Evolutionary conservation across 192 early-diverging fungal genomes (phyloP), one percentile per base, ranked within the genome.

Genomic region (Haplosporangium gracile): DNA sequence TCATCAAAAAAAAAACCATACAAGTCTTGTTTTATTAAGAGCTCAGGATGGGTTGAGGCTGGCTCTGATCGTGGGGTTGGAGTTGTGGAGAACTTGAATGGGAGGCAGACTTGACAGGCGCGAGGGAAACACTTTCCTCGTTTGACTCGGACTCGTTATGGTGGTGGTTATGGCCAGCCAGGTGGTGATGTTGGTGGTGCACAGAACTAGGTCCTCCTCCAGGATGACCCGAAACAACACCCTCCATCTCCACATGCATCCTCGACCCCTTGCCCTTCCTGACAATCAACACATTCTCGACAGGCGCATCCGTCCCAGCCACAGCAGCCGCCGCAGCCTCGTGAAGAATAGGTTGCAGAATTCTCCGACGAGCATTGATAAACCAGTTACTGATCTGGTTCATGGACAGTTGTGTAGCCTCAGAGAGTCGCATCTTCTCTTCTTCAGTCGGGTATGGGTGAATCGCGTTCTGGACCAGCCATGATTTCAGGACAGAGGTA

Each of bases 351-450:
- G 83, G 83, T 49, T 85, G 83, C 60, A 85, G 42, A 11, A 85
- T 85, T 16, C 94, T 83, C 24, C 94, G 80, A 6, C 94, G 81
- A 0, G 94, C 94, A 87, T 95, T 95, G 39, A 95, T 95, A 74
- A 95, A 95, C 94, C 94, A 95, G 78, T 95, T 94, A 73, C 92
- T 94, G 73, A 95, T 93, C 75, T 95, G 94, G 70, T 91, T 92
- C 69, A 94, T 82, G 2, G 90, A 93, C 29, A 95, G 80, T 0
- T 88, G 85, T 0, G 94, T 95, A 40, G 89, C 87, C 29, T 82
- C 68, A 18, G 90, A 89, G 34, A 95, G 76, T 20, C 77, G 79
- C 34, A 82, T 74, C 79, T 95, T 95, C 42, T 93, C 91, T 11
- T 90, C 91, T 65, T 95, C 94, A 11, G 91, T 93, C 2, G 94